Percentiles rank a stretch among this genome's conserved stretches.
phyloP scores from a whole-genome alignment of 2,329 filamentous ascomycete genomes.

The Tetracladium maxilliforme region DNA sequence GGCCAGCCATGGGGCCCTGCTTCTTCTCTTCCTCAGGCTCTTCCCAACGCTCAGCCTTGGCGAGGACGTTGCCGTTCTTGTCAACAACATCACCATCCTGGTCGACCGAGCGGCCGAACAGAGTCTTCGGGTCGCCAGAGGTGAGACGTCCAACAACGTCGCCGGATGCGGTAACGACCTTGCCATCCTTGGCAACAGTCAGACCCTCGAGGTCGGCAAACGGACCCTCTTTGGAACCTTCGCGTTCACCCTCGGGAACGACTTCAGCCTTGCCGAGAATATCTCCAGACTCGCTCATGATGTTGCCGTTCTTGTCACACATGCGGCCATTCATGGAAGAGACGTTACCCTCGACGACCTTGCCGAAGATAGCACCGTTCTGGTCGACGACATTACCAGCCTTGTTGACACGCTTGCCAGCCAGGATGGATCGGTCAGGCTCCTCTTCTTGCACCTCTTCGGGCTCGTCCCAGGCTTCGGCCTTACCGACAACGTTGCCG shows the following conservation, averaged over 20 bases:
- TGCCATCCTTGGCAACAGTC: conserved; percentile 54
- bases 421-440: conserved; percentile 43
- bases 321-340: conserved; percentile 51
- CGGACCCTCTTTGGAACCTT: conserved; percentile 48
- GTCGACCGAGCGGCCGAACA: conserved; percentile 62
- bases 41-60: conserved; percentile 44
- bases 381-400: conserved; percentile 45
- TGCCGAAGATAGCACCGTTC: conserved; percentile 41
- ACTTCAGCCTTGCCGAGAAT: conserved; percentile 54
- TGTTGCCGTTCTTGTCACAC: conserved; percentile 57
- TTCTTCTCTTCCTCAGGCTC: conserved; percentile 36
- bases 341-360: conserved; percentile 51
- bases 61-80: conserved; percentile 49
- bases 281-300: conserved; percentile 60
- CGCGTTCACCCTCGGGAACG: conserved; percentile 50
- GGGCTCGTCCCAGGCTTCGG: conserved; percentile 48
- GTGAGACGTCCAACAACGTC: conserved; percentile 59
- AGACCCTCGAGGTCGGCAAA: conserved; percentile 53
- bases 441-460: conserved; percentile 31
- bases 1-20: conserved; percentile 34
- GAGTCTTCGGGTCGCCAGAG: conserved; percentile 55
- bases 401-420: conserved; percentile 60
- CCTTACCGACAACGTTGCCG: conserved; percentile 53
- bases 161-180: conserved; percentile 49
- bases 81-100: conserved; percentile 74